Evolutionary conservation across 2,329 filamentous ascomycete genomes (phyloP).

Genomic region (Bipolaris oryzae): DNA sequence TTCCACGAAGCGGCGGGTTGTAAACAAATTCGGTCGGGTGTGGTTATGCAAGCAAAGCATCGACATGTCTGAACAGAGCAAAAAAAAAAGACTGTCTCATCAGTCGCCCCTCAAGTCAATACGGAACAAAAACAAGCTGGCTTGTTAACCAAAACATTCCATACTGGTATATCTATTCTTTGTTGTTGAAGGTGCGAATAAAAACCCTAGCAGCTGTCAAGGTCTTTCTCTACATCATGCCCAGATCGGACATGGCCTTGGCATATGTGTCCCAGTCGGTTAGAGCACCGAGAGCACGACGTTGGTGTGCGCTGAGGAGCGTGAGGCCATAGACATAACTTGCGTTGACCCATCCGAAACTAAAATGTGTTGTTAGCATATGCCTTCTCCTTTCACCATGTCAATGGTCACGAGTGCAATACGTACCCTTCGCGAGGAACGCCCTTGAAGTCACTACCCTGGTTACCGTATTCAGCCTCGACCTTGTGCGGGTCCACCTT

Average conservation of each 20-base stretch:
- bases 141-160: neutral
- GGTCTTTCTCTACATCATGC: conserved; percentile 23
- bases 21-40: neutral
- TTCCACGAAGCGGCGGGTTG: neutral
- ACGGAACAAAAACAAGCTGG: neutral
- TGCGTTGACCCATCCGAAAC: conserved; percentile 98
- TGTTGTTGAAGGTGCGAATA: conserved; percentile 14
- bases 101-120: neutral
- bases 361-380: conserved; percentile 50
- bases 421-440: conserved; percentile 94
- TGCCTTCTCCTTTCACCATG: neutral
- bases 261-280: conserved; percentile 85
- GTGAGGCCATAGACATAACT: conserved; percentile 94
- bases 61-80: neutral
- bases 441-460: conserved; percentile 92
- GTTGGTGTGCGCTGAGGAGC: conserved; percentile 86
- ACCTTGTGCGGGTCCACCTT: conserved; percentile 90
- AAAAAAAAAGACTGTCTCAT: neutral
- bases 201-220: neutral
- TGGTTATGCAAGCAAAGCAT: neutral
- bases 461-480: conserved; percentile 96
- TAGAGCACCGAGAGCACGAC: conserved; percentile 83
- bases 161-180: conserved; percentile 5
- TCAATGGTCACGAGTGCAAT: neutral
- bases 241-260: conserved; percentile 62